Conservation (phyloP, 106 monocot species). For the Vanilla planifolia region DNA sequence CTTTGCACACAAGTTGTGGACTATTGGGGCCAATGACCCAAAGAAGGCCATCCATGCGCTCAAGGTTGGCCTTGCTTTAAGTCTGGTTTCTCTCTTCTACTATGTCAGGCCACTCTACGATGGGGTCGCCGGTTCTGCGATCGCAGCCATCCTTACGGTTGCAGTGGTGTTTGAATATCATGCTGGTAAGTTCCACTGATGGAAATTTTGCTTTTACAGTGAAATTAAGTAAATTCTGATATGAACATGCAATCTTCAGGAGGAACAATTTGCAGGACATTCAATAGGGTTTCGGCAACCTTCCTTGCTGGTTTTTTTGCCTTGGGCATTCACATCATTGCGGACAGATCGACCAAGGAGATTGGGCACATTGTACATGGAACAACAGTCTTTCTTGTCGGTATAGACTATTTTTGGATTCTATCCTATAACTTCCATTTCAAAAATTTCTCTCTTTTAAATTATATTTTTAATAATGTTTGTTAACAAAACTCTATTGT, state of each 20-base stretch:
- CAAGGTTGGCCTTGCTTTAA: background rate
- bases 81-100: background rate
- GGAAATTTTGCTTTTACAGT: no score
- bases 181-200: background rate
- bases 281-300: constrained; percentile 1
- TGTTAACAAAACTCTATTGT: no score
- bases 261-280: constrained; percentile 1
- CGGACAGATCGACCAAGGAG: constrained; percentile 1
- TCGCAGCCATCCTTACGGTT: background rate
- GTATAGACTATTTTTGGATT: background rate
- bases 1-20: background rate
- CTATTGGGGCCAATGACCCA: background rate
- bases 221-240: background rate
- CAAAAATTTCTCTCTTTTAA: no score
- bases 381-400: background rate
- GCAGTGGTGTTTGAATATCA: background rate
- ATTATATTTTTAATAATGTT: no score
- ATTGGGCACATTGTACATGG: constrained; percentile 3
- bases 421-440: no score
- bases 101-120: constrained; percentile 1
- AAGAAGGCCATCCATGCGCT: background rate
- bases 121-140: background rate
- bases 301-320: background rate
- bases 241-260: background rate
- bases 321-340: constrained; percentile 2